Evolutionary conservation across 2,329 filamentous ascomycete species (phyloP), one percentile per base, ranked within the genome.

Genomic region (Cyphellophora europaea): DNA sequence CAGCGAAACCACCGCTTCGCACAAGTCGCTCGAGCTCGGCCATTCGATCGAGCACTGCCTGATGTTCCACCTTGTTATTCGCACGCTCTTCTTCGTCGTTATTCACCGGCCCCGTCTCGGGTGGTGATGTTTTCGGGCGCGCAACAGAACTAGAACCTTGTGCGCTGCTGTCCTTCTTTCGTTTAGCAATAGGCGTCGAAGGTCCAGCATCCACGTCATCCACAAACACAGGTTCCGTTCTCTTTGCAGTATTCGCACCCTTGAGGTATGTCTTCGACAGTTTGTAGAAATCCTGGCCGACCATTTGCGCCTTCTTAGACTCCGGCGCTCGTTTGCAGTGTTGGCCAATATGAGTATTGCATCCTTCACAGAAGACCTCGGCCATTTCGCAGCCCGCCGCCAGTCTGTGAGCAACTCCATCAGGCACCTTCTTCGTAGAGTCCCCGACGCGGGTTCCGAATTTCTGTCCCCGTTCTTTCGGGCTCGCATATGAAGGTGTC

Each of bases 221-320:
- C 10, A 28, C 36, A 33, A 49, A 48, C 8, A 41, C 27, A 4
- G 44, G 40, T 8, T 49, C 42, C 3, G 42, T 19, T 12, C 16
- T 30, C 8, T 36, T 29, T 13, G 38, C 28, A 5, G 45, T 44
- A 12, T 40, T 36, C 18, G 36, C 36, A 21, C 40, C 38, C 19
- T 34, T 47, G 30, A 50, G 30, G 30, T 39, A 47, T 19, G 41
- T 45, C 35, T 41, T 44, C 6, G 45, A 45, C 4, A 44, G 23
- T 30, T 49, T 49, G 38, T 48, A 50, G 30, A 50, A 43, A 14
- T 45, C 42, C 19, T 46, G 42, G 16, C 41, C 35, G 8, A 47
- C 27, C 33, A 50, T 23, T 13, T 38, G 13, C 27, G 36, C 25
- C 30, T 43, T 40, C 13, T 39, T 39, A 13, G 28, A 17, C 16